Evolutionary conservation across 208 protist species (phyloP).

Genomic region (Porcisia hertigi): DNA sequence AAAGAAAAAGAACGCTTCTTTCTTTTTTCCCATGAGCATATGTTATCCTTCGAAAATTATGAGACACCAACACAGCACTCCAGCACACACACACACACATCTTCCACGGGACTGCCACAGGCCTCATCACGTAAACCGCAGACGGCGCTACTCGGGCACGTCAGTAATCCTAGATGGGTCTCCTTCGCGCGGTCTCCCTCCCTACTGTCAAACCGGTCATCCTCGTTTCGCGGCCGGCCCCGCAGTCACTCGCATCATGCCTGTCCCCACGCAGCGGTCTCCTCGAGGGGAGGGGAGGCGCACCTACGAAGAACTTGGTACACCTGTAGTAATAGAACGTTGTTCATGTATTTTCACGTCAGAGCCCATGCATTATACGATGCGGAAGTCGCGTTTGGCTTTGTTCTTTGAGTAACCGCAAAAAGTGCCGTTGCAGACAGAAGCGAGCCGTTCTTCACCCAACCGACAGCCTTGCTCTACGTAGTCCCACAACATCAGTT

Average conservation of each 20-base stretch:
- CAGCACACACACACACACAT: neutral
- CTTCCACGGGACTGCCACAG: too few species aligned
- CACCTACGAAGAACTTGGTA: too few species aligned
- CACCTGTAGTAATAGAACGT: neutral
- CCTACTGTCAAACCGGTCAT: neutral
- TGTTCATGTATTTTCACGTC: neutral
- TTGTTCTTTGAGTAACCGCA: constrained; percentile 33
- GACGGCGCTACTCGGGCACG: too few species aligned
- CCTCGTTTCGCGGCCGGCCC: neutral
- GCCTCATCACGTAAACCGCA: too few species aligned
- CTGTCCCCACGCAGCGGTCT: neutral
- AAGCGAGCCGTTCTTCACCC: constrained; percentile 28
- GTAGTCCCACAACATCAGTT: constrained; percentile 33
- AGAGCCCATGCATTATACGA: neutral
- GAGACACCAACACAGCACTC: neutral
- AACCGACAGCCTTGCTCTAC: constrained; percentile 26
- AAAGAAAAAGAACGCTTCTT: neutral
- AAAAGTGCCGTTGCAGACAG: constrained; percentile 39
- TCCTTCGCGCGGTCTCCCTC: neutral
- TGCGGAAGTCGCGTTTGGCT: constrained; percentile 38
- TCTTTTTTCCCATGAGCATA: neutral
- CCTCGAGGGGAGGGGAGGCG: too few species aligned
- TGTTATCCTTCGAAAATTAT: neutral
- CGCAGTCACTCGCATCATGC: neutral
- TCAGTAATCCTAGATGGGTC: too few species aligned